These are phyloP conservation scores for Pharnaceum exiguum DNA, from an alignment of 148 eudicot genomes.

Conservation along the genomic window DNA sequence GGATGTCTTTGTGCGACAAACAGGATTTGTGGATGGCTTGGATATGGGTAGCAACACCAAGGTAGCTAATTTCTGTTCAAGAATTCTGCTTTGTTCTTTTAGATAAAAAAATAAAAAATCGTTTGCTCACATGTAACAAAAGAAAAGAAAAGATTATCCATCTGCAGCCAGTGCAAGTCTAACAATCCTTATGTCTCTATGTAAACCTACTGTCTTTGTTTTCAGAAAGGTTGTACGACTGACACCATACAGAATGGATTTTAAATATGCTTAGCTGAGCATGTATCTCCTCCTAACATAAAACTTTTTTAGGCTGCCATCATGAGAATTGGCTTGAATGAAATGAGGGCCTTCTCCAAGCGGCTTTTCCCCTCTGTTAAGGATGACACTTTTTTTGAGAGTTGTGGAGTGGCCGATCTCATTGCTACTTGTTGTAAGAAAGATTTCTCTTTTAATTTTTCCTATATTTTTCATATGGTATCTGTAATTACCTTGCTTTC, in stretches of 20 bases:
- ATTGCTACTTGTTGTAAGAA: conserved; percentile 91
- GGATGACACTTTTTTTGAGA: conserved; percentile 87
- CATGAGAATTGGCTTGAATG: conserved; percentile 95
- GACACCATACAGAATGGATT: no score
- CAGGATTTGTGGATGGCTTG: conserved; percentile 96
- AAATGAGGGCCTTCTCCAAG: conserved; percentile 95
- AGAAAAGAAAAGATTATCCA: neutral
- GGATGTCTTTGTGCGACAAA: neutral
- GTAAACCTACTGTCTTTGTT: no score
- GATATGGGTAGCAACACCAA: conserved; percentile 94
- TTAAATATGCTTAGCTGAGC: no score
- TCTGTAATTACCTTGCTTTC: neutral
- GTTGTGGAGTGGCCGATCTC: conserved; percentile 97
- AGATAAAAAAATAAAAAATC: neutral
- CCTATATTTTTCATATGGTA: neutral
- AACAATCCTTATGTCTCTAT: no score
- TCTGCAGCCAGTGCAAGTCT: neutral
- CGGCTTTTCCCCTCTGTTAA: conserved; percentile 73
- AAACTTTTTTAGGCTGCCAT: conserved; percentile 75
- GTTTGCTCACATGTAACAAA: neutral
- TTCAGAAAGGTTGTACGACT: no score
- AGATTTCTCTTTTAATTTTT: neutral
- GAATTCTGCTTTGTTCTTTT: no score
- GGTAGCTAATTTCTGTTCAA: conserved; percentile 34
- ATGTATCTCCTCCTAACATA: no score